phyloP scores from a whole-genome alignment of 805 yeast species.

The Candida ficus region DNA sequence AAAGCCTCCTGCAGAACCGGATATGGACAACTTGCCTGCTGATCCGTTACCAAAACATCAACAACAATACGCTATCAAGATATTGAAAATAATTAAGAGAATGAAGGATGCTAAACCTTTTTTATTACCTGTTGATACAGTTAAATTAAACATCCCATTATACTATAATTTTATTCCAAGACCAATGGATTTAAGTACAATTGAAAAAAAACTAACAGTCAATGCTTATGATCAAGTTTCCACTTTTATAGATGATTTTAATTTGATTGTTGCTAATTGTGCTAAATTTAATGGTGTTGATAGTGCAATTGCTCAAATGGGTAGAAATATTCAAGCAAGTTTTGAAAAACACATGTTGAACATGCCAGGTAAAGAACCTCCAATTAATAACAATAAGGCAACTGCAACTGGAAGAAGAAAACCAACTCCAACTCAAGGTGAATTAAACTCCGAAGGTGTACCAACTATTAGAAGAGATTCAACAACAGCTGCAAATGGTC shows the following conservation, averaged over 20 bases:
- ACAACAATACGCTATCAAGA: constrained; percentile 67
- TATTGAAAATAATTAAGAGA: constrained; percentile 82
- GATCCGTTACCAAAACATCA: constrained; percentile 80
- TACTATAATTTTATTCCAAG: constrained; percentile 76
- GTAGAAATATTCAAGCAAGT: constrained; percentile 80
- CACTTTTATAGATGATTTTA: constrained; percentile 71
- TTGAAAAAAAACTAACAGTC: constrained; percentile 69
- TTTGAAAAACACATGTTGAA: constrained; percentile 90
- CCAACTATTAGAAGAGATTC: constrained; percentile 74
- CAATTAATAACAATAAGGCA: constrained; percentile 14
- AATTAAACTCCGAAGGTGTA: constrained; percentile 40
- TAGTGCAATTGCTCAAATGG: constrained; percentile 87
- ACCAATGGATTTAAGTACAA: constrained; percentile 93
- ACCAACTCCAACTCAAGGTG: constrained; percentile 24
- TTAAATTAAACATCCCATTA: constrained; percentile 83
- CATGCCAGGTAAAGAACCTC: constrained; percentile 66
- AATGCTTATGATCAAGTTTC: constrained; percentile 70
- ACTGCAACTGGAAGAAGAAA: constrained; percentile 20
- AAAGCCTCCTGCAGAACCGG: constrained; percentile 68
- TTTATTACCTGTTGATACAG: constrained; percentile 82
- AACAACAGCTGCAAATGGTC: constrained; percentile 53
- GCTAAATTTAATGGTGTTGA: constrained; percentile 78
- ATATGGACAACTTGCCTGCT: constrained; percentile 59
- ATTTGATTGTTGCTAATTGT: constrained; percentile 81
- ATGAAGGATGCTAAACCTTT: constrained; percentile 92